phyloP scores from a whole-genome alignment of 2,329 filamentous ascomycete species.

The Diaporthe citri region DNA sequence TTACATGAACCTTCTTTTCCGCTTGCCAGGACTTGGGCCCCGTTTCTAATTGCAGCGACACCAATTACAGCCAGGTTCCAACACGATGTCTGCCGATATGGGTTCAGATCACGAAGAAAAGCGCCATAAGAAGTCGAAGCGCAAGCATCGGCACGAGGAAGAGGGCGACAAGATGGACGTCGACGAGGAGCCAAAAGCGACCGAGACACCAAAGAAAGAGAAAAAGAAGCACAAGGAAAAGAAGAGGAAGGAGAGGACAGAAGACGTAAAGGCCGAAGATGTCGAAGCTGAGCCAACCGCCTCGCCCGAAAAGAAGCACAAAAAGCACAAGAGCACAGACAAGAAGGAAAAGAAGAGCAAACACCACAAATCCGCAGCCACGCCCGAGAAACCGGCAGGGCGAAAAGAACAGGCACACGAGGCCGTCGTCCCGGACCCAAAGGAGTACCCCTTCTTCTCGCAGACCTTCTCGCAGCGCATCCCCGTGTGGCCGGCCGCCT shows the following conservation, averaged over 20 bases:
- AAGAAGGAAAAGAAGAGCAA: conserved; percentile 44
- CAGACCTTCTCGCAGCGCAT: conserved; percentile 87
- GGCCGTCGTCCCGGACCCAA: conserved; percentile 54
- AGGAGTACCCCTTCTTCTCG: conserved; percentile 78
- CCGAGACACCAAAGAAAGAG: conserved; percentile 41
- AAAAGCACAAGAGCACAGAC: conserved; percentile 41
- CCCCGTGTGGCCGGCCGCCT: conserved; percentile 78
- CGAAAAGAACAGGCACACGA: conserved; percentile 41
- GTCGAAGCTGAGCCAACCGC: conserved; percentile 28
- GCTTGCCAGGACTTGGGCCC: background rate
- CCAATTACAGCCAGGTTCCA: background rate
- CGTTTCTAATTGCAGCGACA: background rate
- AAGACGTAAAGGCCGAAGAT: conserved; percentile 45
- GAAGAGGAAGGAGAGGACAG: conserved; percentile 45
- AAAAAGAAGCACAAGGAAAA: conserved; percentile 50
- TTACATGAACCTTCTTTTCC: background rate
- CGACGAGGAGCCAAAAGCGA: conserved; percentile 29
- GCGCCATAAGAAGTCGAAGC: conserved; percentile 40
- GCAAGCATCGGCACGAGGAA: conserved; percentile 40
- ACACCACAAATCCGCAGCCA: conserved; percentile 36
- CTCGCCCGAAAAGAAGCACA: conserved; percentile 36
- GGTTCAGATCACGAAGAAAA: conserved; percentile 38
- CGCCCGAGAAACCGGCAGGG: conserved; percentile 17
- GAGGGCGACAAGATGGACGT: conserved; percentile 41
- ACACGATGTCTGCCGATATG: conserved; percentile 37